Evolutionary conservation across 768 basidiomycete species (phyloP), one percentile per base, ranked within the genome.

Genomic region (Boletus edulis): DNA sequence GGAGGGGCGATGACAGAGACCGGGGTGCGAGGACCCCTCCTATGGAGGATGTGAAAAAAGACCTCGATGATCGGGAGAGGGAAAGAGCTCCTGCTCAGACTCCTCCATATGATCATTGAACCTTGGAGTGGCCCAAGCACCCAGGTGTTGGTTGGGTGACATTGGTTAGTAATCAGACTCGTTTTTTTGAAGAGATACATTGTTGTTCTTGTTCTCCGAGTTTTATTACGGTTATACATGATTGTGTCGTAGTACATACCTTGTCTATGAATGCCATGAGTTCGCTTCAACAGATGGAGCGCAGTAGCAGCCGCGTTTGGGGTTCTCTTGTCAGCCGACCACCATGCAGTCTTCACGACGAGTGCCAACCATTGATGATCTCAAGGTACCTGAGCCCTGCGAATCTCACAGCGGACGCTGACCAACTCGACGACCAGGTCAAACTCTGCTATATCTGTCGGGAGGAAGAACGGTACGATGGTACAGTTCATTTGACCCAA

Each of bases 381-480:
- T 72, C 55, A 73, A 67, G 64, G 71, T 67, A 59, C 11, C 61
- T 31, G 2, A 6, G 9, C 8, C 12, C 3, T 3, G 22, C 18
- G 24, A 17, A 14, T 34, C 37, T 24, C 4, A 11, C 18, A 14
- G 40, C n/a, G 1, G 32, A 13, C 45, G 46, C 32, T 58, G 51
- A 58, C 56, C 20, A 15, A 49, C 44, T 22, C 34, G 49, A 27
- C 38, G 13, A 43, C 29, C 53, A 81, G 75, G 82, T 90, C 57
- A 91, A 90, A 67, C 75, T 88, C 12, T 91, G 89, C 59, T 91
- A 87, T 67, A 90, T 91, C 53, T 91, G 89, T 62, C 74, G 86
- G 31, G 89, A 91, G 61, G 87, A 89, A 66, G 87, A 89, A 55
- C 70, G 57, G 3, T 74, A 76, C 54, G 82, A 82, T 46, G 68